phyloP scores from a whole-genome alignment of 495 filamentous ascomycete species.

The Trichoderma asperelloides region DNA sequence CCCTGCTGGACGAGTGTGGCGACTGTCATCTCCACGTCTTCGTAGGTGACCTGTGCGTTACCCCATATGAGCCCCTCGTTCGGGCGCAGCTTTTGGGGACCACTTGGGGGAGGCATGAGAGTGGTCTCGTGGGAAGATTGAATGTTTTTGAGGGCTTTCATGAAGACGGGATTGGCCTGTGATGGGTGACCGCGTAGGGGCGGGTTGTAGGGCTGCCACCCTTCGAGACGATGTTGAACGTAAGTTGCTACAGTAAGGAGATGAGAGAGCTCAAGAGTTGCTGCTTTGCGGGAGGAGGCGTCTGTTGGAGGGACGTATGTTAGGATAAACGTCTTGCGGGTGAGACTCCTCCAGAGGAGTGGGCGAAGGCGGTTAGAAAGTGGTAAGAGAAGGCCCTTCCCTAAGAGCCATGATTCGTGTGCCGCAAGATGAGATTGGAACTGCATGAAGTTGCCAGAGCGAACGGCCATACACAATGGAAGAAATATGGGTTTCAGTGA shows the following conservation, averaged over 20 bases:
- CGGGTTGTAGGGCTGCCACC: slow-evolving; percentile 29
- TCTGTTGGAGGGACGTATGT: slow-evolving; percentile 47
- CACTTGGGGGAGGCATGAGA: slow-evolving; percentile 36
- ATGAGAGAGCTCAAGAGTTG: slow-evolving; percentile 48
- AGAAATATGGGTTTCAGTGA: slow-evolving; percentile 63
- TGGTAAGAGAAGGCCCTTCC: slow-evolving; percentile 64
- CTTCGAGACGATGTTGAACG: slow-evolving; percentile 43
- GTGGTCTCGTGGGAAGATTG: slow-evolving; percentile 16
- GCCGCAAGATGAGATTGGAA: slow-evolving; percentile 58
- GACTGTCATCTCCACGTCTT: slow-evolving; percentile 69
- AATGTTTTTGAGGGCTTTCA: slow-evolving; percentile 31
- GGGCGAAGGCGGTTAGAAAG: slow-evolving; percentile 66
- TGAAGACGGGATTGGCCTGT: slow-evolving; percentile 28
- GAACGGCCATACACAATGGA: slow-evolving; percentile 65
- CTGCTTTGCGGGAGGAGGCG: slow-evolving; percentile 35
- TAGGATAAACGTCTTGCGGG: slow-evolving; percentile 59
- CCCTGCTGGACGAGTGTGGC: slow-evolving; percentile 71
- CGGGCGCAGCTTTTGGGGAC: slow-evolving; percentile 36
- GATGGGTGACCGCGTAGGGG: slow-evolving; percentile 17
- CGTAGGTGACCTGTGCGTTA: slow-evolving; percentile 45
- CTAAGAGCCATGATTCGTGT: slow-evolving; percentile 60
- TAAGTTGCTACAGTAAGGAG: slow-evolving; percentile 42
- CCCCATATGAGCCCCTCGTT: slow-evolving; percentile 41
- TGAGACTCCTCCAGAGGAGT: slow-evolving; percentile 76
- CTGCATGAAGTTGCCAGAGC: slow-evolving; percentile 64